Evolutionary conservation across 78 protist genomes (phyloP).

Genomic region (Dictyostelium brefeldianum): DNA sequence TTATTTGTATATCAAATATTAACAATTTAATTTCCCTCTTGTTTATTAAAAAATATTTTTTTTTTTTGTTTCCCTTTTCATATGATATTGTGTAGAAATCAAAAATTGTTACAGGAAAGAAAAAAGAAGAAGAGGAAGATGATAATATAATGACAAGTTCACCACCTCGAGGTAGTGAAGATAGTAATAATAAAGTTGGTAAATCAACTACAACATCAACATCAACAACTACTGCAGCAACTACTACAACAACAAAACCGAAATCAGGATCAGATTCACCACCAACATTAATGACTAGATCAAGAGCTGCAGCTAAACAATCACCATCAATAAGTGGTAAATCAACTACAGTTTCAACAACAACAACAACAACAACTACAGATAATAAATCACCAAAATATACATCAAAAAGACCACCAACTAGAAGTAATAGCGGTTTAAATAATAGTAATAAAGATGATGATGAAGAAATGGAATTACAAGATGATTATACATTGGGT

Average conservation of each 20-base stretch:
- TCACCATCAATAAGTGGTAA: background rate
- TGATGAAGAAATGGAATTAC: background rate
- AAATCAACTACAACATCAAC: background rate
- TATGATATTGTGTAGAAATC: background rate
- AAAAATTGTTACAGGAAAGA: background rate
- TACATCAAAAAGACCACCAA: constrained; percentile 25
- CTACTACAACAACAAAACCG: background rate
- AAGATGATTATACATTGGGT: constrained; percentile 8
- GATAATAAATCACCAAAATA: background rate
- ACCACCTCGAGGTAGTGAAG: too few species aligned
- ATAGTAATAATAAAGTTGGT: background rate
- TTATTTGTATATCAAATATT: background rate
- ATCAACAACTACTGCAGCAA: constrained; percentile 1
- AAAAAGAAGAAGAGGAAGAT: background rate
- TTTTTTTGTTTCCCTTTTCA: background rate
- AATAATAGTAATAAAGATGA: background rate
- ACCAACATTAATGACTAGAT: constrained; percentile 21
- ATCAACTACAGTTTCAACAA: background rate
- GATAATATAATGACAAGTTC: background rate
- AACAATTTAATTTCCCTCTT: background rate
- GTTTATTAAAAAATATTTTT: background rate
- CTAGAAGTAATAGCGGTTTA: background rate
- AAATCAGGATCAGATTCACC: background rate
- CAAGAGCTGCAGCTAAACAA: constrained; percentile 6
- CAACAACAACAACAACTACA: too few species aligned